phyloP scores from a whole-genome alignment of 371 early-diverging fungal genomes.

The Mortierella sp. region DNA sequence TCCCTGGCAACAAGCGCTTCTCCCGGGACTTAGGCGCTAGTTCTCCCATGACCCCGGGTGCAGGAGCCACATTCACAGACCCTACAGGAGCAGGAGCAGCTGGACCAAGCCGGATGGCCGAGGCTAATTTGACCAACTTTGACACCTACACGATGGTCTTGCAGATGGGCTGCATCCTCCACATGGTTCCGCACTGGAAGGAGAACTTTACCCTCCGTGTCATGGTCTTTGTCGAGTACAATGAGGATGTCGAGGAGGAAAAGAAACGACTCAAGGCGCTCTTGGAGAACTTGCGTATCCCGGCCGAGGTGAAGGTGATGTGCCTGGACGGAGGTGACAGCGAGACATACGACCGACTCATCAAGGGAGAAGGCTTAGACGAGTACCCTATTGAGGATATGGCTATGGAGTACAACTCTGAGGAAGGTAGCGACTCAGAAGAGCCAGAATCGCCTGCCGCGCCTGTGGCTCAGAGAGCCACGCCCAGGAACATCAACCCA shows the following conservation, averaged over 20 bases:
- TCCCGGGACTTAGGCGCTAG: conserved; percentile 26
- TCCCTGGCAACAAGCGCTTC: conserved; percentile 21
- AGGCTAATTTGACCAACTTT: conserved; percentile 66
- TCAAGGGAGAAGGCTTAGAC: conserved; percentile 25
- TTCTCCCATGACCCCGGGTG: conserved; percentile 5
- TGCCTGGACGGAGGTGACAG: conserved; percentile 61
- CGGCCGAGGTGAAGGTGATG: conserved; percentile 67
- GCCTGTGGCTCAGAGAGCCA: conserved; percentile 18
- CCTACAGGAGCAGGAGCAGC: background rate
- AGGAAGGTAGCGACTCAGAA: background rate
- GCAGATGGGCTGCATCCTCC: conserved; percentile 77
- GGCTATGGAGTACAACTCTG: conserved; percentile 14
- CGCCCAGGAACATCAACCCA: conserved; percentile 32
- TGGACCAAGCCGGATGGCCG: conserved; percentile 8
- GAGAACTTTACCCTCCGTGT: conserved; percentile 66
- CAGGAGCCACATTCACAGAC: conserved; percentile 3
- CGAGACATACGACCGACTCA: conserved; percentile 58
- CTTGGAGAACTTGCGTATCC: conserved; percentile 67
- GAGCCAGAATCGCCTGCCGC: background rate
- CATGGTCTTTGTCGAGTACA: conserved; percentile 72
- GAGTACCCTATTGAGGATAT: conserved; percentile 3
- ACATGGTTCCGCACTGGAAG: conserved; percentile 72
- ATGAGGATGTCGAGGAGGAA: conserved; percentile 66
- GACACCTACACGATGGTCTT: conserved; percentile 80
- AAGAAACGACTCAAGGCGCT: conserved; percentile 60